A percentile compares a stretch with the other conserved stretches of the same genome.
Evolutionary conservation across 345 rosid genomes (phyloP).

Genomic region (Sonneratia caseolaris): DNA sequence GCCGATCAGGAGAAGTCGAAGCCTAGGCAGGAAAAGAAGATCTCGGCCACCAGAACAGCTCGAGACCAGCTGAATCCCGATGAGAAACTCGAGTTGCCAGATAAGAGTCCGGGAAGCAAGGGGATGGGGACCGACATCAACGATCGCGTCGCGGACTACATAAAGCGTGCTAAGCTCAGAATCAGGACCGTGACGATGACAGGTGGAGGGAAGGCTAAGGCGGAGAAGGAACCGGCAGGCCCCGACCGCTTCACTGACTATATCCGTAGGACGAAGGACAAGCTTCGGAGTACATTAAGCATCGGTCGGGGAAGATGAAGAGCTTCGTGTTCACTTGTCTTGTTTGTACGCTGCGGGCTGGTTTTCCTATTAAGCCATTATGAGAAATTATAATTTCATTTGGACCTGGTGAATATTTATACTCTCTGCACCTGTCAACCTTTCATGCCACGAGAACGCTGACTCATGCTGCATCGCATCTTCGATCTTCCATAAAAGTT

Average conservation of each 20-base stretch:
- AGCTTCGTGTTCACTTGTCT: too few relatives aligned
- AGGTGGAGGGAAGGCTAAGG: constrained; percentile 9
- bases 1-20: neutral
- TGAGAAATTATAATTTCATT: too few relatives aligned
- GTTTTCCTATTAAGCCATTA: too few relatives aligned
- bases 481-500: neutral
- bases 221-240: constrained; percentile 1
- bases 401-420: too few relatives aligned
- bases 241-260: constrained; percentile 20
- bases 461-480: neutral
- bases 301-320: constrained; percentile 6
- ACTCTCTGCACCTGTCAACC: too few relatives aligned
- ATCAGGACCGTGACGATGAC: constrained; percentile 13
- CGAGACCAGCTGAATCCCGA: neutral
- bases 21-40: neutral
- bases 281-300: constrained; percentile 18
- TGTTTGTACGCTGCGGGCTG: too few relatives aligned
- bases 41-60: neutral
- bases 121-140: constrained; percentile 7
- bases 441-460: neutral
- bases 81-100: neutral
- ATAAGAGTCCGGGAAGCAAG: constrained; percentile 3
- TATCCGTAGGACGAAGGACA: constrained; percentile 18
- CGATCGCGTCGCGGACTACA: constrained; percentile 19
- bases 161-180: constrained; percentile 18